Evolutionary conservation across 306 rosid species (phyloP).

Genomic region (Parietaria judaica): DNA sequence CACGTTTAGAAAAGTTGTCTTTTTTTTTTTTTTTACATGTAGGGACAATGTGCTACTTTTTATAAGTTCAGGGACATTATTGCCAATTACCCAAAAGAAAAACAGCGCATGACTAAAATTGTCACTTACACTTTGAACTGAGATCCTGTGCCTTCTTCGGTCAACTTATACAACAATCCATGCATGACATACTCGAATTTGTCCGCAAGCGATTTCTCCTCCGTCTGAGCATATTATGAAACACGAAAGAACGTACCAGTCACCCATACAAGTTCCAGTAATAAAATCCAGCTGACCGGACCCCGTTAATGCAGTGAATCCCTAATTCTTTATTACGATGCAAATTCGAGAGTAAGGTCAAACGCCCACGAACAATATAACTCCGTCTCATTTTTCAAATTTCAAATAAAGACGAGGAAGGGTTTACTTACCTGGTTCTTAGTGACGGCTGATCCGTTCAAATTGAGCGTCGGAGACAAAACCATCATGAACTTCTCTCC

Average conservation of each 20-base stretch:
- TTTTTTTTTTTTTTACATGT: no score
- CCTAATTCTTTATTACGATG: no score
- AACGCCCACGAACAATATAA: no score
- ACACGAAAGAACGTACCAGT: slow-evolving; percentile 1
- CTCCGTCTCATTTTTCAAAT: no score
- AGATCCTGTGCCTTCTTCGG: slow-evolving; percentile 35
- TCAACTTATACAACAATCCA: slow-evolving; percentile 59
- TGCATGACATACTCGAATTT: slow-evolving; percentile 92
- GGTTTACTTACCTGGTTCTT: slow-evolving; percentile 37
- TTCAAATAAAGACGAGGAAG: no score
- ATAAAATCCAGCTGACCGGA: no score
- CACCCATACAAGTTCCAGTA: background rate
- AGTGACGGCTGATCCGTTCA: slow-evolving; percentile 27
- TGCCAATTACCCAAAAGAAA: slow-evolving; percentile 6
- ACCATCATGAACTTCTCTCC: slow-evolving; percentile 63
- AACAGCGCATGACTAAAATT: background rate
- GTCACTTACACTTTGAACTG: slow-evolving; percentile 52
- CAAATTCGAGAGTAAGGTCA: background rate
- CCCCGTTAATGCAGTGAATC: no score
- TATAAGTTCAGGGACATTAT: background rate
- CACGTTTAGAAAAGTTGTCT: no score
- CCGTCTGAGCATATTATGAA: slow-evolving; percentile 40
- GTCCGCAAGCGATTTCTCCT: slow-evolving; percentile 62
- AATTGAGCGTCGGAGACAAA: slow-evolving; percentile 60
- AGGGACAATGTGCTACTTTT: no score